These are phyloP conservation scores for Lachancea cidri DNA, from an alignment of 805 yeast species.

Conservation along the genomic window DNA sequence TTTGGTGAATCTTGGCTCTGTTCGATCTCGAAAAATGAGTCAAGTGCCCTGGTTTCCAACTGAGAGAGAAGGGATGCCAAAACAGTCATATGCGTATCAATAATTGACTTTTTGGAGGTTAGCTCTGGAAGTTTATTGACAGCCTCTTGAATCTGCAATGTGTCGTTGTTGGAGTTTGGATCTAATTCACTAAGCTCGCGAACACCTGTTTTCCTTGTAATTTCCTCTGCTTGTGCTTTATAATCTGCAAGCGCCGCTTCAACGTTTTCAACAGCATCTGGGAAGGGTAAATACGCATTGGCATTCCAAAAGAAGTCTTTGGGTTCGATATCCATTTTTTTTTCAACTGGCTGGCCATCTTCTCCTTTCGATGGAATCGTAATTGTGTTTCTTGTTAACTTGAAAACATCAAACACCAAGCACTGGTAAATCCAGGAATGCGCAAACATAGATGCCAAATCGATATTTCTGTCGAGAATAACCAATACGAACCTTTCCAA, in stretches of 20 bases:
- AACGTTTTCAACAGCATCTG: constrained; percentile 97
- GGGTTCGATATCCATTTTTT: constrained; percentile 84
- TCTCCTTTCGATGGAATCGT: constrained; percentile 44
- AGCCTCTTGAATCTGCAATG: constrained; percentile 72
- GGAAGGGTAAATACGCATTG: constrained; percentile 87
- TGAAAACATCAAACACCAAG: constrained; percentile 88
- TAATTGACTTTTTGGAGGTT: constrained; percentile 77
- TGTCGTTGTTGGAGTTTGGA: constrained; percentile 46
- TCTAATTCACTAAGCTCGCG: constrained; percentile 72
- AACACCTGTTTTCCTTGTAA: constrained; percentile 69
- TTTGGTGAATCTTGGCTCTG: constrained; percentile 57
- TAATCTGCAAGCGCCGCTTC: constrained; percentile 76
- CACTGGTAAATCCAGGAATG: constrained; percentile 99
- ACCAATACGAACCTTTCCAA: constrained; percentile 71
- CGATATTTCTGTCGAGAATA: constrained; percentile 82
- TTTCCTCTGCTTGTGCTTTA: constrained; percentile 80
- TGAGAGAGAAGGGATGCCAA: constrained; percentile 78
- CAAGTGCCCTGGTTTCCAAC: constrained; percentile 80
- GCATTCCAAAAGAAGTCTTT: constrained; percentile 87
- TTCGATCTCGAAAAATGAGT: constrained; percentile 90
- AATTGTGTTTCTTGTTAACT: constrained; percentile 76
- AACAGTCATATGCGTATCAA: constrained; percentile 96
- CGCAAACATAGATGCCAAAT: constrained; percentile 87
- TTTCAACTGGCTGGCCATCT: constrained; percentile 37
- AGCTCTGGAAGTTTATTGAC: constrained; percentile 89